Base-by-base conservation (phyloP, 2,329 filamentous ascomycete species). In the Ophiostoma piceae region DNA sequence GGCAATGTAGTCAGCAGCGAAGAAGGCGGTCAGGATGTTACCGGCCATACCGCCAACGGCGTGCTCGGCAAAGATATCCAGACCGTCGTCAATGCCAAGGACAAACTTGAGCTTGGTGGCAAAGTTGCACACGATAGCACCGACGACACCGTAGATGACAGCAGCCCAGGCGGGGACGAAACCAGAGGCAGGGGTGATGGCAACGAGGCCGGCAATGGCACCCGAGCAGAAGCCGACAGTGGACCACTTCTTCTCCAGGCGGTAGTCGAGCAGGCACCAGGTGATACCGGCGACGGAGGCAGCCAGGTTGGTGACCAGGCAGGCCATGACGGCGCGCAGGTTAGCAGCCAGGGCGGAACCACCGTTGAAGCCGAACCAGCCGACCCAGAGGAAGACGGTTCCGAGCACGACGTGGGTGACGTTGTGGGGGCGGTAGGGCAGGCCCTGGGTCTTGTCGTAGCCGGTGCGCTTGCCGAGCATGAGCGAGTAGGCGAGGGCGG, bases 291-390 rank as follows among this genome's bases (percentile, higher is more conserved):
- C 93, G 9, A 93, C 87, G 71, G 90, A 92, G 47, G 92, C 93
- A 32, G 92, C 89, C 39, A 96, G 82, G 78, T 96, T 95, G 69
- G 93, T 96, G 62, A 94, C 91, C 1, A 94, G 84, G 12, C 90
- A 91, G 64, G 93, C 93, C 89, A 96, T 92, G 75, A 96, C 85
- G 64, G 92, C 92, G 67, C 93, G 89, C 76, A 96, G 79, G 79
- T 95, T 96, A 68, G 92, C 92, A 67, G 88, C 84, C 69, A 95
- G 83, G 16, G 92, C 92, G 19, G 90, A 93, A 73, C 92, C 92
- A 67, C 91, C 92, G 76, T 96, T 97, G 87, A 97, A 97, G 66
- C 93, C 93, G 76, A 96, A 96, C 93, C 92, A 97, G 69, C 93
- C 93, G 19, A 96, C 91, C 92, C 93, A 97, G 19, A 97, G 88